phyloP scores from a whole-genome alignment of 2,329 filamentous ascomycete genomes.

The Aulographum hederae region DNA sequence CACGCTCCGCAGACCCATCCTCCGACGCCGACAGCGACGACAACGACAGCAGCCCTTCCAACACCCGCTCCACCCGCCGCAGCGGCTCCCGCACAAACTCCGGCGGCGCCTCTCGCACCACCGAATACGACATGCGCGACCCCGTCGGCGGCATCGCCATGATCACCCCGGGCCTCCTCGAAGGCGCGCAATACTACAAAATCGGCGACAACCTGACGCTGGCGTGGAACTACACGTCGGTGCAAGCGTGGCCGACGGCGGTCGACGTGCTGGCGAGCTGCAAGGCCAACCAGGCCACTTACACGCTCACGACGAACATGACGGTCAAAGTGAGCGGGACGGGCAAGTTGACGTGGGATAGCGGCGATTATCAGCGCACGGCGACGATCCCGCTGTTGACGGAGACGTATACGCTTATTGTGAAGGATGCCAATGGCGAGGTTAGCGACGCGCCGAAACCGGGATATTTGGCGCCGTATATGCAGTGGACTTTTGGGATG shows the following conservation, averaged over 20 bases:
- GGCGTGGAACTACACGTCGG: slow-evolving; percentile 50
- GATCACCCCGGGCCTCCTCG: slow-evolving; percentile 35
- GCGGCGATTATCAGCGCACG: slow-evolving; percentile 30
- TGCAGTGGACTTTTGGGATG: slow-evolving; percentile 41
- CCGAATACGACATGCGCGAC: slow-evolving; percentile 30
- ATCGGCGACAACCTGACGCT: slow-evolving; percentile 45
- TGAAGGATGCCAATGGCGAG: slow-evolving; percentile 38
- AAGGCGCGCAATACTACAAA: slow-evolving; percentile 41
- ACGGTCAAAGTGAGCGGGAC: slow-evolving; percentile 33
- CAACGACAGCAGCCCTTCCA: neutral
- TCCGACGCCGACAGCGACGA: too few species aligned
- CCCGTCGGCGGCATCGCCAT: slow-evolving; percentile 42
- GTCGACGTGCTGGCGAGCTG: slow-evolving; percentile 46
- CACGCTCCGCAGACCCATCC: too few species aligned
- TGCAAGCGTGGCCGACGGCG: slow-evolving; percentile 37
- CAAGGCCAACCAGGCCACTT: slow-evolving; percentile 37
- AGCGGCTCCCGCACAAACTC: neutral
- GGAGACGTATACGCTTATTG: slow-evolving; percentile 44
- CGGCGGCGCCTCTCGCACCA: slow-evolving; percentile 5
- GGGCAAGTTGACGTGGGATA: slow-evolving; percentile 39
- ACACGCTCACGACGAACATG: slow-evolving; percentile 43
- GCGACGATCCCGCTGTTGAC: slow-evolving; percentile 33
- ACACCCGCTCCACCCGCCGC: neutral
- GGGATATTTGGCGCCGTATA: slow-evolving; percentile 35
- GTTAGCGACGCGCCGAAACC: slow-evolving; percentile 31